Conservation (phyloP, 768 basidiomycete species). For the Mycena haematopus region DNA sequence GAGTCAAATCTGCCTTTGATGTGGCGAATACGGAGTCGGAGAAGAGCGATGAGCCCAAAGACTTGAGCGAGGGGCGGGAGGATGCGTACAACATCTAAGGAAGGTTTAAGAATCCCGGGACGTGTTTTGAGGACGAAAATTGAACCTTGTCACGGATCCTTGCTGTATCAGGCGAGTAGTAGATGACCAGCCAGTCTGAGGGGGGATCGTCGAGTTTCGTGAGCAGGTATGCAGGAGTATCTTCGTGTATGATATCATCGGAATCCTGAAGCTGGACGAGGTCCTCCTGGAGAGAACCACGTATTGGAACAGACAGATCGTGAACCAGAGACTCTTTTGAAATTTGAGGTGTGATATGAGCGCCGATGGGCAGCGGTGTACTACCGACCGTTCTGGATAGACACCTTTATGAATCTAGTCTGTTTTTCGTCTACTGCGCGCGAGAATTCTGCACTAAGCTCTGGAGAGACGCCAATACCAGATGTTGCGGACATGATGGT, state of each 20-base stretch:
- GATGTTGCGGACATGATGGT: conserved; percentile 73
- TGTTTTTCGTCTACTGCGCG: conserved; percentile 51
- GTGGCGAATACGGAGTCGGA: conserved; percentile 82
- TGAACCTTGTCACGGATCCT: conserved; percentile 82
- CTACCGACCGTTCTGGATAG: conserved; percentile 72
- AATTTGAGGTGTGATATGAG: conserved; percentile 20
- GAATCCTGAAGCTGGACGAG: conserved; percentile 63
- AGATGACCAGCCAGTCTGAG: conserved; percentile 74
- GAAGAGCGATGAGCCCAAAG: conserved; percentile 75
- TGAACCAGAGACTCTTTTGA: conserved; percentile 74
- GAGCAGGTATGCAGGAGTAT: conserved; percentile 78
- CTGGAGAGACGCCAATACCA: conserved; percentile 68
- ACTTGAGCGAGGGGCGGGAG: conserved; percentile 70
- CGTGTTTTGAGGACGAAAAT: conserved; percentile 5
- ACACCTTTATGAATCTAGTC: conserved; percentile 78
- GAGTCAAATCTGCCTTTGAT: conserved; percentile 66
- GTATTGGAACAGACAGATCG: conserved; percentile 54
- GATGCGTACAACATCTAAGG: conserved; percentile 91
- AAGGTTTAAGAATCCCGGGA: conserved; percentile 10
- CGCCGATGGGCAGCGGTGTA: conserved; percentile 27
- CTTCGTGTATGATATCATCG: conserved; percentile 56
- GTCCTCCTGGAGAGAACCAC: conserved; percentile 66
- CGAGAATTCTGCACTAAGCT: conserved; percentile 65
- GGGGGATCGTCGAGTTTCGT: conserved; percentile 65
- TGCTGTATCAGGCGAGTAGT: conserved; percentile 84